phyloP scores from a whole-genome alignment of 495 filamentous ascomycete genomes.

The Thermothielavioides terrestris region DNA sequence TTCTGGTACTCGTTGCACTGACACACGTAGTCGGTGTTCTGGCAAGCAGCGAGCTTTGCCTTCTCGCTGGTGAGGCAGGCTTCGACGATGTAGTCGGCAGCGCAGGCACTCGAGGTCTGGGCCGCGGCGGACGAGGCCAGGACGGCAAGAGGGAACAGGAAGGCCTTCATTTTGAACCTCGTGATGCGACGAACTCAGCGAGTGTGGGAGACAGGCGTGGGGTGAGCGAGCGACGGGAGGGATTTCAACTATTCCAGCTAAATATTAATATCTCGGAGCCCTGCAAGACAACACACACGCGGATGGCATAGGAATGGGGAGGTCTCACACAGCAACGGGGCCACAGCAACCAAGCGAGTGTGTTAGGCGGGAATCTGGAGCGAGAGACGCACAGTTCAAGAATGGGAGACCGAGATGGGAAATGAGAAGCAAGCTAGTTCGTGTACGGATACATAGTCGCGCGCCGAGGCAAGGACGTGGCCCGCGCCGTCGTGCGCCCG shows the following conservation, averaged over 20 bases:
- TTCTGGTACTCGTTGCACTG: slow-evolving; percentile 28
- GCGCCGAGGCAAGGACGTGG: no score
- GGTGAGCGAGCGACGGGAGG: background rate
- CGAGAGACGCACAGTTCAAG: background rate
- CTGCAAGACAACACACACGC: slow-evolving; percentile 4
- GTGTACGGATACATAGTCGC: no score
- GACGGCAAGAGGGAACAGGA: slow-evolving; percentile 23
- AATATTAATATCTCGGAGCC: slow-evolving; percentile 3
- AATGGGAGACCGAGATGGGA: background rate
- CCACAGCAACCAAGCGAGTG: slow-evolving; percentile 4
- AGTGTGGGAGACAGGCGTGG: background rate
- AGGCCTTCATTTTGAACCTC: slow-evolving; percentile 23
- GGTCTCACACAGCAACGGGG: slow-evolving; percentile 18
- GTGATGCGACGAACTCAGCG: background rate
- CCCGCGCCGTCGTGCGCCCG: no score
- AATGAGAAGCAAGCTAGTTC: slow-evolving; percentile 10
- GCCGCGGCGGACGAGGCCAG: slow-evolving; percentile 26
- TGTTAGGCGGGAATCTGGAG: background rate
- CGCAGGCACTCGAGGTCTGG: slow-evolving; percentile 23
- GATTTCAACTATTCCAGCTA: no score
- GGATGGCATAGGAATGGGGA: slow-evolving; percentile 11
- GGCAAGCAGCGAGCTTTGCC: slow-evolving; percentile 30
- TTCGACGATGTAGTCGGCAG: slow-evolving; percentile 38
- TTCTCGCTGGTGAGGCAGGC: slow-evolving; percentile 33
- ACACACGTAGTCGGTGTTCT: slow-evolving; percentile 31